These are phyloP conservation scores for Phytophthora idaei DNA, from an alignment of 352 stramenopile species.

Conservation along the genomic window DNA sequence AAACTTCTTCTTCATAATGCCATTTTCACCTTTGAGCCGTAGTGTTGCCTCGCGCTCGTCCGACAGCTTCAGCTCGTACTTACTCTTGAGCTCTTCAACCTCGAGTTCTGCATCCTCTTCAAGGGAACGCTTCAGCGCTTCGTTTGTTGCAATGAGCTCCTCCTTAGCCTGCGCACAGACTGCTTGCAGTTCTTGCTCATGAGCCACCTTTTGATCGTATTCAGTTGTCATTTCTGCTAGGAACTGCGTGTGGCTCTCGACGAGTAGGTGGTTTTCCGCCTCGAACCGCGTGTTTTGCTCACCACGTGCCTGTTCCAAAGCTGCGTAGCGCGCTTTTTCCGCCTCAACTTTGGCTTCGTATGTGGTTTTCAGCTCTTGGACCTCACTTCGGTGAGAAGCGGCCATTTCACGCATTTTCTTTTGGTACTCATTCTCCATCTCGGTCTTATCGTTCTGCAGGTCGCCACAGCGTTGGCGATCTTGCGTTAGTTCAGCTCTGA, in stretches of 20 bases:
- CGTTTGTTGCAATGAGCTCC: constrained; percentile 85
- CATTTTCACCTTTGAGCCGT: constrained; percentile 95
- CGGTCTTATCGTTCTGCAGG: constrained; percentile 89
- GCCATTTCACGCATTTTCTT: constrained; percentile 92
- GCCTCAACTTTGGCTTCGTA: constrained; percentile 93
- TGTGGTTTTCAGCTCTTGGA: constrained; percentile 89
- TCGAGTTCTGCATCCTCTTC: constrained; percentile 95
- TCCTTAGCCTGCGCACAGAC: constrained; percentile 69
- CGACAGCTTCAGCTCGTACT: constrained; percentile 91
- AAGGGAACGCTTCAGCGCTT: constrained; percentile 90
- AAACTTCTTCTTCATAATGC: constrained; percentile 98
- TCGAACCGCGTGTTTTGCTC: constrained; percentile 77
- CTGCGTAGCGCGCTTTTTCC: constrained; percentile 89
- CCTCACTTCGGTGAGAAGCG: constrained; percentile 86
- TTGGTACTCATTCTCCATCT: constrained; percentile 92
- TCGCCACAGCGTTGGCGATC: constrained; percentile 92
- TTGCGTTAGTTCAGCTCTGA: constrained; percentile 92
- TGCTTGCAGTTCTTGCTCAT: constrained; percentile 81
- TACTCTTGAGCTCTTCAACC: constrained; percentile 92
- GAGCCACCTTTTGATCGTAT: constrained; percentile 90
- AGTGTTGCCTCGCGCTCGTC: constrained; percentile 91
- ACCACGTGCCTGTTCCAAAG: constrained; percentile 75
- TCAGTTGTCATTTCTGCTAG: constrained; percentile 92
- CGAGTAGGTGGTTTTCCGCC: constrained; percentile 77
- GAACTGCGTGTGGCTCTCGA: constrained; percentile 85